Base-by-base conservation (phyloP, 2,329 filamentous ascomycete species). In the Eutypella sp. region DNA sequence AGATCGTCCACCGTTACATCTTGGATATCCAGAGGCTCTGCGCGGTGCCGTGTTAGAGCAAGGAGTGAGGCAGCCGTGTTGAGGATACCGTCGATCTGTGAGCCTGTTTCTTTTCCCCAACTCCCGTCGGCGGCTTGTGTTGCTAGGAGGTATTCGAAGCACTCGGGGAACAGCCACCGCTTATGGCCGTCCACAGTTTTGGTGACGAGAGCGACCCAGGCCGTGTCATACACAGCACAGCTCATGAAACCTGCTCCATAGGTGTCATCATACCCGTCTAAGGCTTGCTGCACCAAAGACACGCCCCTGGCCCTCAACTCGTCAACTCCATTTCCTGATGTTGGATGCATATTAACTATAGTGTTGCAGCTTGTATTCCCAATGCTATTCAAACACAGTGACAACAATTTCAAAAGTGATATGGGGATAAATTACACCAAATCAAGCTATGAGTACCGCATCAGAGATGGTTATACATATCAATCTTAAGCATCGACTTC, bases 61-160 rank as follows among this genome's bases (percentile, higher is more conserved):
- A 68, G 45, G 11, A 68, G 46, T 11, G 61, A 57, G 3, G 61
- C 66, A 6, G 58, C 52, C 0, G 62, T 67, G 51, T 64, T 63
- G 8, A 66, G 49, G 25, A 68, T 65, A 5, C 55, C 57, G 38
- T 68, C 67, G 29, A 63, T 56, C 18, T 62, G 55, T 20, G 57
- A 51, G n/a, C n/a, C n/a, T 1, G 36, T 40, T 33, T 56, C 50
- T 7, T 46, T 50, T 9, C 45, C 49, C 65, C 64, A 67, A 15
- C 54, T 53, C 4, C 57, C 56, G 13, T 57, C 52, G 31, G 52
- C 45, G 3, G 52, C 47, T 40, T 64, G 63, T 6, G 41, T 42
- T 7, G 54, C 43, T 2, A 67, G 50, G 7, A 67, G 36, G 39
- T 57, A 64, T 3, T 56, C 33, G 46, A 67, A 63, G 38, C 55